These are phyloP conservation scores for Pleurotus ostreatus DNA, from an alignment of 768 basidiomycete genomes.

Conservation along the genomic window DNA sequence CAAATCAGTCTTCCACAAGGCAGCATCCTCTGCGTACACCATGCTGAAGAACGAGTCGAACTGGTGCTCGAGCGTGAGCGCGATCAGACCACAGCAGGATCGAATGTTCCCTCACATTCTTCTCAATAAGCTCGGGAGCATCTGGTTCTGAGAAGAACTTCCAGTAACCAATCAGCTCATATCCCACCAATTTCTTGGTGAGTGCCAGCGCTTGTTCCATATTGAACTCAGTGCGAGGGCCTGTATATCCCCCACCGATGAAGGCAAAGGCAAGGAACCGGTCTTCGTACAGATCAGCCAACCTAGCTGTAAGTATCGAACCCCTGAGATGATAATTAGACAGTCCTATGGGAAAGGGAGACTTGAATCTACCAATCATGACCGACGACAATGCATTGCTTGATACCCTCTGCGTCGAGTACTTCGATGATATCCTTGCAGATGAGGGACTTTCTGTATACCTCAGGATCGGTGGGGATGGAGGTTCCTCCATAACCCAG, in stretches of 20 bases:
- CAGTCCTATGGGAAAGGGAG: neutral
- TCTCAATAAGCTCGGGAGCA: conserved; percentile 28
- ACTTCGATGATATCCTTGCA: conserved; percentile 37
- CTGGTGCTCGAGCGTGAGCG: conserved; percentile 14
- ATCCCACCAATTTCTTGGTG: conserved; percentile 19
- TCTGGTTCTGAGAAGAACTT: conserved; percentile 30
- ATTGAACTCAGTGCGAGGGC: conserved; percentile 19
- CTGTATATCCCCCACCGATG: conserved; percentile 29
- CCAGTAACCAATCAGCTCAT: conserved; percentile 31
- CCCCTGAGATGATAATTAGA: conserved; percentile 28
- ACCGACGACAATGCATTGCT: conserved; percentile 31
- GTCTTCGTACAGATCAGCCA: conserved; percentile 32
- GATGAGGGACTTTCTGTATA: conserved; percentile 30
- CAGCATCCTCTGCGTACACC: conserved; percentile 27
- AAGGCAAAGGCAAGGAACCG: conserved; percentile 38
- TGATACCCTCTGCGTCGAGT: conserved; percentile 30
- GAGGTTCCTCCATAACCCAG: conserved; percentile 49
- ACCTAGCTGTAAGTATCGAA: conserved; percentile 22
- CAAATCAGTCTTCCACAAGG: conserved; percentile 30
- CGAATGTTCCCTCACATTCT: conserved; percentile 24
- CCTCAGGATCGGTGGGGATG: conserved; percentile 33
- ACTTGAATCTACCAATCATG: conserved; percentile 35
- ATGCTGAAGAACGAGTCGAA: conserved; percentile 35
- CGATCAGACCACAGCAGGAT: neutral
- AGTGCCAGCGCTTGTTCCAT: conserved; percentile 16